phyloP scores from a whole-genome alignment of 2,329 filamentous ascomycete species.

The Sporothrix mexicana region DNA sequence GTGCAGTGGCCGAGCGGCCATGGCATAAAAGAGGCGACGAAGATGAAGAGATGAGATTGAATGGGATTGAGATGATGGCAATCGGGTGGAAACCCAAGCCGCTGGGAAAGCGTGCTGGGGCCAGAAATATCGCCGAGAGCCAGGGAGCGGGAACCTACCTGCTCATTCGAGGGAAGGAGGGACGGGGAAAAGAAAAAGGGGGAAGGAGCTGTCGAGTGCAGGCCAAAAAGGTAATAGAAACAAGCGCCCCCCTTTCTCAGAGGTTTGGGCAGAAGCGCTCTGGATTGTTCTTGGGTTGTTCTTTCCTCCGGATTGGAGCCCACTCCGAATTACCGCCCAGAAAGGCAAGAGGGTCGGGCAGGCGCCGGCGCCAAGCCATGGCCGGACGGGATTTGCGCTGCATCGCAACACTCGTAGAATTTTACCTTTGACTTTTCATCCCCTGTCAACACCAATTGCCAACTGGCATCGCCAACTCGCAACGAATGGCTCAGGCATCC shows the following conservation, averaged over 20 bases:
- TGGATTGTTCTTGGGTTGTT: conserved; percentile 7
- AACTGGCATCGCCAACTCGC: conserved; percentile 6
- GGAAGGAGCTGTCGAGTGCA: conserved; percentile 23
- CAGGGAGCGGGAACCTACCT: conserved; percentile 12
- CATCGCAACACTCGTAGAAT: too few relatives aligned
- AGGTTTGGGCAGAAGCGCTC: conserved; percentile 7
- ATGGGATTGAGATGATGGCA: too few relatives aligned
- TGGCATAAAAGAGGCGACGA: neutral
- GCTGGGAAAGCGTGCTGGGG: neutral
- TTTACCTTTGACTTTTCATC: neutral
- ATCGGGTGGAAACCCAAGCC: conserved; percentile 6
- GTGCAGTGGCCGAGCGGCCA: conserved; percentile 18
- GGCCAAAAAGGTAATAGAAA: neutral
- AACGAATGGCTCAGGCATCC: neutral
- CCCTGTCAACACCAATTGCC: neutral
- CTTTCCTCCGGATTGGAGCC: neutral
- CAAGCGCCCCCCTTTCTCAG: conserved; percentile 4
- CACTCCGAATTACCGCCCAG: conserved; percentile 2
- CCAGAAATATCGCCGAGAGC: conserved; percentile 3
- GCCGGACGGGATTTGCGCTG: neutral
- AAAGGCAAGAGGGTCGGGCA: conserved; percentile 10
- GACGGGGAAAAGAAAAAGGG: conserved; percentile 1
- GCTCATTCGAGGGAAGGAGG: neutral
- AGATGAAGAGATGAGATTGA: conserved; percentile 2
- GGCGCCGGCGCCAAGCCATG: conserved; percentile 19